Conservation (phyloP, 106 monocot genomes). For the Allium fistulosum region DNA sequence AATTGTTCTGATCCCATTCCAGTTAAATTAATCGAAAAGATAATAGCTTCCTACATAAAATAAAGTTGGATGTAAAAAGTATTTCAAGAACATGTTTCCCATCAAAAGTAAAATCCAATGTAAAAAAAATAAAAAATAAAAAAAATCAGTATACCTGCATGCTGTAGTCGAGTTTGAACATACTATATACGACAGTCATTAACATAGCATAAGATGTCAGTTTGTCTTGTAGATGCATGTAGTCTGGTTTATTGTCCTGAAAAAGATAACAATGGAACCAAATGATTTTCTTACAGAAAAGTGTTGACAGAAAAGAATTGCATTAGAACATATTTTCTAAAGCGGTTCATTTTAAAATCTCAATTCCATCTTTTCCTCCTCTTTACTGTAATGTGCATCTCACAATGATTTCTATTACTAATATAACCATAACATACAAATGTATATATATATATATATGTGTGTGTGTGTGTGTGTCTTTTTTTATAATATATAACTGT, state of each 20-base stretch:
- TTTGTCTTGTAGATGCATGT: constrained; percentile 17
- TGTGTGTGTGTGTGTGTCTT: too few relatives aligned
- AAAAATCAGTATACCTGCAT: constrained; percentile 49
- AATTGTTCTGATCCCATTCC: constrained; percentile 36
- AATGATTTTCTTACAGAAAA: too few relatives aligned
- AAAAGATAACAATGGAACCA: neutral
- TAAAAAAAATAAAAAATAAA: neutral
- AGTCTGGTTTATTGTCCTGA: neutral
- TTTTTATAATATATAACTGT: too few relatives aligned
- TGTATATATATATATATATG: too few relatives aligned
- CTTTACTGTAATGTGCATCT: too few relatives aligned
- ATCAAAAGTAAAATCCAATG: neutral
- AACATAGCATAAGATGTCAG: constrained; percentile 19
- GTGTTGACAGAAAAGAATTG: too few relatives aligned
- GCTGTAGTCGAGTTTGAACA: constrained; percentile 48
- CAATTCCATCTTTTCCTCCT: too few relatives aligned
- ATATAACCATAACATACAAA: too few relatives aligned
- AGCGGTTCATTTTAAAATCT: too few relatives aligned
- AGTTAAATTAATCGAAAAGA: constrained; percentile 17
- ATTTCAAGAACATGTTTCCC: neutral
- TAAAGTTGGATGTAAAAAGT: neutral
- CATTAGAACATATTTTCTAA: too few relatives aligned
- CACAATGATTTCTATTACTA: too few relatives aligned
- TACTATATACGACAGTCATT: constrained; percentile 30
- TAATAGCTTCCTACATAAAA: constrained; percentile 38